Percentiles rank a stretch among this genome's conserved stretches.
These are phyloP conservation scores for Hippophae gyantsensis DNA, from an alignment of 306 rosid species.

Conservation along the genomic window DNA sequence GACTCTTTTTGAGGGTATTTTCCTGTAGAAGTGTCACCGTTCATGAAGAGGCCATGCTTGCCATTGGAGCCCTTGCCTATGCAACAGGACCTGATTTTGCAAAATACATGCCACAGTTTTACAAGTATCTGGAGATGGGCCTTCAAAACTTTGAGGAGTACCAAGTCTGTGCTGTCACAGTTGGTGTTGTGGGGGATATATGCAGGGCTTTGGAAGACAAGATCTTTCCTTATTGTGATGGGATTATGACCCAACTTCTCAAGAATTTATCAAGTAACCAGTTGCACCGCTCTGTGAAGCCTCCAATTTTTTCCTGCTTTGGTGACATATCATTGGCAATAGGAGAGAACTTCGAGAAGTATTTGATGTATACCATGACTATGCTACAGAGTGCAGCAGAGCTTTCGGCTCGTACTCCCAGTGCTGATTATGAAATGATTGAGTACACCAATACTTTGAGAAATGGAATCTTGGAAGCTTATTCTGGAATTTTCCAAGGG, in stretches of 20 bases:
- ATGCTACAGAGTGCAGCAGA: slow-evolving; percentile 84
- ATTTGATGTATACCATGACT: slow-evolving; percentile 82
- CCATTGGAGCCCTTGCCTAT: slow-evolving; percentile 89
- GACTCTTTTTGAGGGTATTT: slow-evolving; percentile 69
- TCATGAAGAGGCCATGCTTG: slow-evolving; percentile 95
- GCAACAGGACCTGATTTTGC: slow-evolving; percentile 66
- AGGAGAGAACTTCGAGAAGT: slow-evolving; percentile 78
- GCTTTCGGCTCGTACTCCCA: slow-evolving; percentile 57
- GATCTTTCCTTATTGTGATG: slow-evolving; percentile 85
- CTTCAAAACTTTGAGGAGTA: slow-evolving; percentile 94
- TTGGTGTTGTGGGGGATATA: slow-evolving; percentile 89
- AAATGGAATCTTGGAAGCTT: slow-evolving; percentile 91
- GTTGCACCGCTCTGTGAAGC: slow-evolving; percentile 84
- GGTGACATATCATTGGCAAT: slow-evolving; percentile 89
- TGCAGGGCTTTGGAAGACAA: slow-evolving; percentile 83
- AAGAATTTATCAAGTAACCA: slow-evolving; percentile 81
- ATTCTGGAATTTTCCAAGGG: slow-evolving; percentile 89
- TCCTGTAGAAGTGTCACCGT: slow-evolving; percentile 81
- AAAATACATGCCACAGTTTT: slow-evolving; percentile 75
- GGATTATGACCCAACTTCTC: slow-evolving; percentile 83
- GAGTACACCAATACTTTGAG: slow-evolving; percentile 77
- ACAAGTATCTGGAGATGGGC: slow-evolving; percentile 67
- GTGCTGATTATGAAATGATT: slow-evolving; percentile 70
- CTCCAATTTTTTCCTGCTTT: slow-evolving; percentile 79
- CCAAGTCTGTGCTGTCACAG: slow-evolving; percentile 86